Evolutionary conservation across 345 rosid genomes (phyloP), one percentile per base, ranked within the genome.

Genomic region (Salix brachista): DNA sequence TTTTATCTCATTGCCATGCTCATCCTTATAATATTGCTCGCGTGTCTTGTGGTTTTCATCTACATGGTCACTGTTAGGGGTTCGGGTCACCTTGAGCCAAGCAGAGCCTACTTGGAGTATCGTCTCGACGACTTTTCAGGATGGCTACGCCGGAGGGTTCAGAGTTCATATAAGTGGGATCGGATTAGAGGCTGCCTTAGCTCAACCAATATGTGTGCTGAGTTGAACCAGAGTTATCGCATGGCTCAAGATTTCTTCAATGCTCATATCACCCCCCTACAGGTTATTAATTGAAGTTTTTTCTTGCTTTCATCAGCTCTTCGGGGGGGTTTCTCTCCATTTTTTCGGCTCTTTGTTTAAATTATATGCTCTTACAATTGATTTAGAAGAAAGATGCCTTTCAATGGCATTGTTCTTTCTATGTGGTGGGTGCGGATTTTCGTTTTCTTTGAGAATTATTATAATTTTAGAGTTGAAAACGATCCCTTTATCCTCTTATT

Each of bases 231-330:
- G 90, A 91, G 84, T 8, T 91, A 79, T 52, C 83, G 90, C 67
- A 85, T 84, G 90, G 94, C 98, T 81, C 95, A 78, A 52, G 99
- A 93, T 84, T 96, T 96, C 89, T 96, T 93, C 77, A 91, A 88
- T 72, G 92, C 97, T 69, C 93, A 60, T 69, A 86, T 94, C 65
- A 86, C 75, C 67, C 98, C 98, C 23, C 58, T 96, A 52, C 98
- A 96, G 92, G 99, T 91, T 79, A 65, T 1, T 32, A 32, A 32
- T 32, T 44, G 1, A n/a, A 58, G 14, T 10, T 58, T 4, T 19
- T 42, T 23, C 39, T 25, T n/a, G 48, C 30, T 4, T 36, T 26
- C 39, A 36, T 50, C 37, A 34, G 6, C 37, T 56, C 3, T 32
- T 72, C 19, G 16, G 6, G 37, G 6, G 12, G 36, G 60, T 64